Percentiles rank a stretch among this genome's conserved stretches.
phyloP scores from a whole-genome alignment of 352 stramenopile genomes.

The Phytopythium aichiense region DNA sequence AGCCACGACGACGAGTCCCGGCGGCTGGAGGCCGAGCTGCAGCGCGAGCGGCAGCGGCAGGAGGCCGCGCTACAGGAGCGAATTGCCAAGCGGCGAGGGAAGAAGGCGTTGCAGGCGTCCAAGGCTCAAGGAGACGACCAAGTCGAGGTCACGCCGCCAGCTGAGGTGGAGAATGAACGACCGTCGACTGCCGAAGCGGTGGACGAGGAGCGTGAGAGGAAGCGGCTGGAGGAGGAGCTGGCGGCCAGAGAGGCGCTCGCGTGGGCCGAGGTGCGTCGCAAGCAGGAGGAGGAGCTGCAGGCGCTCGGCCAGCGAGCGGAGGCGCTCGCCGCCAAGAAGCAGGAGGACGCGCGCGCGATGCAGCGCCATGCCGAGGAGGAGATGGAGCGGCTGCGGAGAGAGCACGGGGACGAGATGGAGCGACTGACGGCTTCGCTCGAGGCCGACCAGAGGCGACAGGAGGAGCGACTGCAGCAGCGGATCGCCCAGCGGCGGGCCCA shows the following conservation, averaged over 20 bases:
- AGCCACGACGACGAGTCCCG: conserved; percentile 27
- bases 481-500: conserved; percentile 45
- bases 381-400: conserved; percentile 42
- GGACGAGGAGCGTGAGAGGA: conserved; percentile 25
- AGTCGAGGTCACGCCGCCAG: neutral
- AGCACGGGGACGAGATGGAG: conserved; percentile 56
- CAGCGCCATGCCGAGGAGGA: conserved; percentile 49
- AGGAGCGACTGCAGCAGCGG: conserved; percentile 62
- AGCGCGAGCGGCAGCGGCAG: conserved; percentile 40
- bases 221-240: conserved; percentile 31
- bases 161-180: neutral
- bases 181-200: neutral
- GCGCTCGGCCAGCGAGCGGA: conserved; percentile 19
- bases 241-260: conserved; percentile 30
- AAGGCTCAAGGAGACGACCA: neutral
- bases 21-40: conserved; percentile 21
- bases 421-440: conserved; percentile 37
- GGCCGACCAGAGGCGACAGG: conserved; percentile 55
- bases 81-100: conserved; percentile 48
- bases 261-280: conserved; percentile 26
- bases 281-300: conserved; percentile 37
- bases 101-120: conserved; percentile 14
- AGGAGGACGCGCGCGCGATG: conserved; percentile 31
- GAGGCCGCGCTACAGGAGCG: conserved; percentile 49
- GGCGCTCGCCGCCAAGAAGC: conserved; percentile 22